Percentiles rank a stretch among this genome's conserved stretches.
These are phyloP conservation scores for Camellia sinensis DNA, from an alignment of 148 eudicot species.

Conservation along the genomic window DNA sequence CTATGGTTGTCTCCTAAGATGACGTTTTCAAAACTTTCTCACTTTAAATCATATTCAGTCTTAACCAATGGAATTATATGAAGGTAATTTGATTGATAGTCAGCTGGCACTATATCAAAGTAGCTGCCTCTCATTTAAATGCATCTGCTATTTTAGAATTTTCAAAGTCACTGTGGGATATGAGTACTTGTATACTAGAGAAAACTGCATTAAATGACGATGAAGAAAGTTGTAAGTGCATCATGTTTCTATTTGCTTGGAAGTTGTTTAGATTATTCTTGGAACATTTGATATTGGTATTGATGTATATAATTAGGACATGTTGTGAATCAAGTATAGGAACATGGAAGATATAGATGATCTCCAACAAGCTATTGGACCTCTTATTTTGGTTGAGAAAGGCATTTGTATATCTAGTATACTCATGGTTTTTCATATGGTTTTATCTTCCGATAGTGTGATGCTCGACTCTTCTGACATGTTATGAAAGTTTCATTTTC, in stretches of 20 bases:
- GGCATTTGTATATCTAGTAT: too few relatives aligned
- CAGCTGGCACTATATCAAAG: not conserved
- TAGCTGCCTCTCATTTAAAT: slow-evolving; percentile 10
- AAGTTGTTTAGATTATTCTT: slow-evolving; percentile 8
- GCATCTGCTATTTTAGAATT: slow-evolving; percentile 60
- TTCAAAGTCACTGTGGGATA: slow-evolving; percentile 80
- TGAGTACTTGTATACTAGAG: slow-evolving; percentile 79
- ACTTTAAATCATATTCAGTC: too few relatives aligned
- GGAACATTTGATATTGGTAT: not conserved
- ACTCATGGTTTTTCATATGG: too few relatives aligned
- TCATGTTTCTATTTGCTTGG: slow-evolving; percentile 12
- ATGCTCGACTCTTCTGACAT: too few relatives aligned
- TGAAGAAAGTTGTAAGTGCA: slow-evolving; percentile 71
- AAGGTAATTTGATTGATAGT: not conserved
- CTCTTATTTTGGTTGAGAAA: too few relatives aligned
- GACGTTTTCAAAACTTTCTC: too few relatives aligned
- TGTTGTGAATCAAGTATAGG: not conserved
- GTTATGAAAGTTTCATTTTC: too few relatives aligned
- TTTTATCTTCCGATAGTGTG: too few relatives aligned
- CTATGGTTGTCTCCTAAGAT: too few relatives aligned
- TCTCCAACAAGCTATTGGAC: not conserved
- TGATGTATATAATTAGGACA: not conserved
- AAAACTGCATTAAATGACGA: slow-evolving; percentile 62
- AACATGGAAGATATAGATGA: not conserved
- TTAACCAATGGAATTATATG: too few relatives aligned